Evolutionary conservation across 306 rosid species (phyloP), one percentile per base, ranked within the genome.

Genomic region (Casuarina glauca): DNA sequence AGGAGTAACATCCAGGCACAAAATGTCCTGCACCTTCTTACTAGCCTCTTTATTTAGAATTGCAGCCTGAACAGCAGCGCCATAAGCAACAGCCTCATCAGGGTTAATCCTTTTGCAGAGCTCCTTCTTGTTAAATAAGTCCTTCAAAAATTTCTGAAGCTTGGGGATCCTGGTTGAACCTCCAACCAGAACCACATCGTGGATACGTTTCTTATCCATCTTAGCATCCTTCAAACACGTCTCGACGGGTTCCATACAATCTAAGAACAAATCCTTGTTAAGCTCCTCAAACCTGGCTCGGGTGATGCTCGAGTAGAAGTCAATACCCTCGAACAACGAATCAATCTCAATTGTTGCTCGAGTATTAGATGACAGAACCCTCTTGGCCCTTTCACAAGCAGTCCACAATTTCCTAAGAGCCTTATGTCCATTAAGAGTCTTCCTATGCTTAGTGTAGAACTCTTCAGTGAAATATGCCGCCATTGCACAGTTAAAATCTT

Each of bases 151-250:
- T 43, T 85, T 83, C 36, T 79, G 84, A 12, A 85, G 77, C 51
- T 85, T 85, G 11, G 86, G 86, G 52, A 82, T 82, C 55, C 89
- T 68, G 5, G 89, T 79, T 0, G 89, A 85, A 10, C 89, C 86
- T 39, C 82, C 84, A 13, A 86, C 85, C 3, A 80, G 50, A 45
- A 86, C 87, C 16, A 78, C 85, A 12, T 83, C 87, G 43, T 83
- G 81, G 38, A 83, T 70, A 4, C 11, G 5, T 39, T 77, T 58
- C 74, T 39, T 26, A 26, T 26, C 32, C 32, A 26, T 26, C 32
- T 26, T 26, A 26, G 32, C 32, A 26, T 26, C 32, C 32, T 26
- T 26, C 32, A 26, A 26, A 26, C 32, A 26, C 32, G 32, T 1
- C 32, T 26, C 32, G 32, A 26, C 32, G 32, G 32, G 32, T 26